A percentile compares a stretch with the other conserved stretches of the same genome.
Evolutionary conservation across 176 grass and related monocot species (phyloP).

Genomic region (Carex myosuroides): DNA sequence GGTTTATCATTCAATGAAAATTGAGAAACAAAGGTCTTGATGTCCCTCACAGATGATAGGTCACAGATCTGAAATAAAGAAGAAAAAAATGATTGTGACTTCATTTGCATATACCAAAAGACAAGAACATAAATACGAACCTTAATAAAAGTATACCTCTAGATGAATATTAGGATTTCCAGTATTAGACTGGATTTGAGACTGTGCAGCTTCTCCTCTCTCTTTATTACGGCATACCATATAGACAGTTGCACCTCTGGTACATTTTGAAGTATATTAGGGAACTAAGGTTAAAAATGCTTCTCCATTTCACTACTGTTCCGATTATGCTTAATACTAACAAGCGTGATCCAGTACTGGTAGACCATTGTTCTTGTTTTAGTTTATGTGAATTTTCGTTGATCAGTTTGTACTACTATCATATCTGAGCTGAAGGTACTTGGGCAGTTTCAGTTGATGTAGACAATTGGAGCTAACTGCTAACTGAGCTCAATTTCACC

Average conservation of each 20-base stretch:
- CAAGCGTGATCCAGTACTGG: background rate
- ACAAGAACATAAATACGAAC: background rate
- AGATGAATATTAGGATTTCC: slow-evolving; percentile 73
- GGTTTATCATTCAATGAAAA: slow-evolving; percentile 56
- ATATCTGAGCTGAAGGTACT: background rate
- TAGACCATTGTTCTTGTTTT: background rate
- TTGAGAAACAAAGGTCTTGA: slow-evolving; percentile 65
- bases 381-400: background rate
- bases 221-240: slow-evolving; percentile 94
- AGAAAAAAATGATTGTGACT: background rate
- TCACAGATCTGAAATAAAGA: slow-evolving; percentile 61
- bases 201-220: slow-evolving; percentile 63
- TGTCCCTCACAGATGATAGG: slow-evolving; percentile 66
- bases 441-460: background rate
- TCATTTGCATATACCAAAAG: background rate
- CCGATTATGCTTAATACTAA: background rate
- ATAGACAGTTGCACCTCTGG: slow-evolving; percentile 84
- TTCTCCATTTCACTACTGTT: background rate
- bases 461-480: background rate
- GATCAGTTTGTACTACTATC: background rate
- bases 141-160: slow-evolving; percentile 39
- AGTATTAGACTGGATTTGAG: slow-evolving; percentile 68
- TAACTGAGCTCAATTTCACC: background rate
- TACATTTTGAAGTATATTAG: background rate
- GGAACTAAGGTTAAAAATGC: slow-evolving; percentile 26